Evolutionary conservation across 768 basidiomycete genomes (phyloP).

Genomic region (Sporobolomyces pararoseus): DNA sequence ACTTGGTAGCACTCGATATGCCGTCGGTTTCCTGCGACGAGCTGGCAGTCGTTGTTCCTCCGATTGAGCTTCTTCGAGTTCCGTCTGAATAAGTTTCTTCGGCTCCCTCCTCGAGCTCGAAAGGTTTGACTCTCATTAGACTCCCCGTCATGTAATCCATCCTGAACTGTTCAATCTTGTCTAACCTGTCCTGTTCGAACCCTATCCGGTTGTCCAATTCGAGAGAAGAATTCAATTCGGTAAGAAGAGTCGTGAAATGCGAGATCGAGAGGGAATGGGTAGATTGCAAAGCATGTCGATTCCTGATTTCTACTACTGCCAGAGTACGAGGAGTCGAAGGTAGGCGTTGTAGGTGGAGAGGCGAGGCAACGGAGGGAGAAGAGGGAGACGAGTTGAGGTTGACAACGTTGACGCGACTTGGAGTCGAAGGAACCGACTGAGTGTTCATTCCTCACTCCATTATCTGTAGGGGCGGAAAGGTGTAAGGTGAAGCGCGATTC

Average conservation of each 20-base stretch:
- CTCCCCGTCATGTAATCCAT: conserved; percentile 13
- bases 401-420: no score
- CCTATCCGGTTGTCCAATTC: not conserved
- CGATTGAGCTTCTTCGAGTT: conserved; percentile 1
- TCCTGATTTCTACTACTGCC: conserved; percentile 13
- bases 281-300: conserved; percentile 3
- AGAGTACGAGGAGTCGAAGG: conserved; percentile 4
- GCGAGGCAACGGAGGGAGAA: not conserved
- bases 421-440: no score
- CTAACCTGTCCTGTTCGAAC: not conserved
- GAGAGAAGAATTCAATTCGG: conserved; percentile 16
- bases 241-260: conserved; percentile 8
- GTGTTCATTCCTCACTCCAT: no score
- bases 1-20: no score
- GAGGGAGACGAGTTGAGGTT: not conserved
- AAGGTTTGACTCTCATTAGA: not conserved
- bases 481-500: no score
- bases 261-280: conserved; percentile 17
- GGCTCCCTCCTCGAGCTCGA: not conserved
- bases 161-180: conserved; percentile 29
- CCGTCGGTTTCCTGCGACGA: not conserved
- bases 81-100: conserved; percentile 18
- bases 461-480: no score
- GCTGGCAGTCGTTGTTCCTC: not conserved
- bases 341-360: not conserved